These are phyloP conservation scores for Glutinoglossum americanum DNA, from an alignment of 495 filamentous ascomycete genomes.

Conservation along the genomic window DNA sequence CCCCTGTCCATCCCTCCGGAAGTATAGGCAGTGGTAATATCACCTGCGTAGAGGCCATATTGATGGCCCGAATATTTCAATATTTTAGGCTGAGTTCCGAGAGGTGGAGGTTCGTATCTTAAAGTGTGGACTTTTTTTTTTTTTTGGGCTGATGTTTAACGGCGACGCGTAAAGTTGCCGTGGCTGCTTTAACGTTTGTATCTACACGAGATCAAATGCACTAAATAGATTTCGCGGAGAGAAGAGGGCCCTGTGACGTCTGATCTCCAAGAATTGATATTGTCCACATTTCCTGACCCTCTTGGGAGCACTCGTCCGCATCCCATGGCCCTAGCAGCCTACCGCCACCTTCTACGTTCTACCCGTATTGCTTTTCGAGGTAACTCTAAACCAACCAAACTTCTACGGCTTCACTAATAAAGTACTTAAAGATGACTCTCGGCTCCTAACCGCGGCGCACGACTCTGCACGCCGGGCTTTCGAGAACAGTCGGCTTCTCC, in stretches of 20 bases:
- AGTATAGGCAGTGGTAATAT: constrained; percentile 49
- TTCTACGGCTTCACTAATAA: background rate
- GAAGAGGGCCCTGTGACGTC: no score
- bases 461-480: constrained; percentile 49
- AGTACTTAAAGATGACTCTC: constrained; percentile 34
- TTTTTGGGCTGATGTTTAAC: constrained; percentile 6
- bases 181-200: background rate
- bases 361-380: constrained; percentile 67
- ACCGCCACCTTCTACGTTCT: constrained; percentile 65
- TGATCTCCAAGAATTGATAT: constrained; percentile 1
- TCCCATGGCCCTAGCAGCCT: constrained; percentile 53
- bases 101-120: no score
- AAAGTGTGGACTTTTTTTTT: background rate
- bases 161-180: background rate
- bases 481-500: constrained; percentile 34
- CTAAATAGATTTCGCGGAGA: no score
- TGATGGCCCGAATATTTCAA: background rate
- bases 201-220: background rate
- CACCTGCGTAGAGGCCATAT: constrained; percentile 26
- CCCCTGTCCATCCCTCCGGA: constrained; percentile 61
- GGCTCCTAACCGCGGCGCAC: constrained; percentile 45
- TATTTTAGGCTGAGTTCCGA: no score
- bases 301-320: background rate
- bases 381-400: constrained; percentile 14
- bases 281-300: background rate